Base-by-base conservation (phyloP, 2,329 filamentous ascomycete genomes). In the Paraphaeosphaeria sporulosa region DNA sequence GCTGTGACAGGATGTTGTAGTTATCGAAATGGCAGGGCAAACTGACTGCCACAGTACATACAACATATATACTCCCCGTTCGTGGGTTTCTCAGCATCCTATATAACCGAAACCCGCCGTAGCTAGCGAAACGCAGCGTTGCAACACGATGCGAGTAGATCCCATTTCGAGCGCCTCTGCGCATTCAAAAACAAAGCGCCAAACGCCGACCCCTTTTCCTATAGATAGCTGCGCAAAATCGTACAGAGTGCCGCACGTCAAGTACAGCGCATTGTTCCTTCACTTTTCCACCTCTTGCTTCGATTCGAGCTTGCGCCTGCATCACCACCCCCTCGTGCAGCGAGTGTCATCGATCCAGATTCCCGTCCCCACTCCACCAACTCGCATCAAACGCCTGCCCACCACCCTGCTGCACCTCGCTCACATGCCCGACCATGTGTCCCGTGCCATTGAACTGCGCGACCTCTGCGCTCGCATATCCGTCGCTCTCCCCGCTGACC, bases 331-430 rank as follows among this genome's bases (percentile, higher is more conserved):
- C 36, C 25, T 21, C 25, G 3, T 27, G 25, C 25, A 27, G 25
- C 25, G n/a, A 10, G 17, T 27, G 34, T 48, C 40, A 54, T 54
- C 51, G 51, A 32, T 32, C 52, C 21, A 55, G 19, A 34, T 25
- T 40, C 9, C 53, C 58, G 12, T 60, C 19, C 0, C 42, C 49
- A 34, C 32, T 19, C 53, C 58, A 60, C 58, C 58, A 60, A 34
- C 27, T 43, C 6, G 58, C 30, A 49, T 57, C 53, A n/a, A 53
- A 60, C 7, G 32, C 17, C 19, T 53, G 53, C 12, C n/a, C 15
- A 1, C 21, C 25, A 21, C 32, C 40, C 30, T 60, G 53, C 13
- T 38, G 52, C 30, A 34, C 40, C 17, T 42, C 53, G 2, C 19
- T 10, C 12, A 42, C 49, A 40, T 60, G 58, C 15, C 55, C 47